Evolutionary conservation across 2,329 filamentous ascomycete species (phyloP).

Genomic region (Sarocladiaceae sp.): DNA sequence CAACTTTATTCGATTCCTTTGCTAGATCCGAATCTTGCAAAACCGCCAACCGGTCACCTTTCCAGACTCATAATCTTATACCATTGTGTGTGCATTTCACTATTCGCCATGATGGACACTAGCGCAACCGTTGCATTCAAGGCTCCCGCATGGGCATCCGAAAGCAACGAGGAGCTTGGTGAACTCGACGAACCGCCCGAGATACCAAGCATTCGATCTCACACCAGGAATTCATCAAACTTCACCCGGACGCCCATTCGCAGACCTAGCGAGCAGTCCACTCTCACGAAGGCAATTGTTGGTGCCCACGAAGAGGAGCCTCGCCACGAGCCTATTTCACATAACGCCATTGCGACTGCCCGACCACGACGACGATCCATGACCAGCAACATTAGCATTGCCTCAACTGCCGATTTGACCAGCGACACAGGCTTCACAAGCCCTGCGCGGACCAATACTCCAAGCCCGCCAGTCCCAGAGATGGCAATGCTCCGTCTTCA

Average conservation of each 20-base stretch:
- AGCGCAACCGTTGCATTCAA: conserved; percentile 18
- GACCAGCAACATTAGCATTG: conserved; percentile 73
- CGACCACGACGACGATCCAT: conserved; percentile 57
- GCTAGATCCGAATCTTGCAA: not conserved
- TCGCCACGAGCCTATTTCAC: conserved; percentile 32
- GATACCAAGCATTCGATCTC: conserved; percentile 19
- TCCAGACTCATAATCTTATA: not conserved
- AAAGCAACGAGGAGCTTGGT: conserved; percentile 57
- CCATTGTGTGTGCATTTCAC: not conserved
- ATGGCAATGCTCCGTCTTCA: conserved; percentile 42
- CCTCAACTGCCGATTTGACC: conserved; percentile 88
- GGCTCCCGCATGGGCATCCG: conserved; percentile 28
- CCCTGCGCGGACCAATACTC: conserved; percentile 80
- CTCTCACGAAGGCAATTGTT: conserved; percentile 81
- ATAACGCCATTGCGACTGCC: conserved; percentile 27
- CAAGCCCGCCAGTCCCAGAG: conserved; percentile 76
- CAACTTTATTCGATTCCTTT: not conserved
- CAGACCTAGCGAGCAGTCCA: conserved; percentile 59
- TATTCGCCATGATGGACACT: conserved; percentile 23
- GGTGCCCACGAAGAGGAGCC: conserved; percentile 57
- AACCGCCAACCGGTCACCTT: not conserved
- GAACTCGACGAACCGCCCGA: conserved; percentile 92
- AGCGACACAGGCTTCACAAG: conserved; percentile 91
- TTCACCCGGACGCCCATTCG: conserved; percentile 45
- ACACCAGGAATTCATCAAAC: conserved; percentile 21